Evolutionary conservation across 257 asterid genomes (phyloP).

Genomic region (Nicotiana undulata): DNA sequence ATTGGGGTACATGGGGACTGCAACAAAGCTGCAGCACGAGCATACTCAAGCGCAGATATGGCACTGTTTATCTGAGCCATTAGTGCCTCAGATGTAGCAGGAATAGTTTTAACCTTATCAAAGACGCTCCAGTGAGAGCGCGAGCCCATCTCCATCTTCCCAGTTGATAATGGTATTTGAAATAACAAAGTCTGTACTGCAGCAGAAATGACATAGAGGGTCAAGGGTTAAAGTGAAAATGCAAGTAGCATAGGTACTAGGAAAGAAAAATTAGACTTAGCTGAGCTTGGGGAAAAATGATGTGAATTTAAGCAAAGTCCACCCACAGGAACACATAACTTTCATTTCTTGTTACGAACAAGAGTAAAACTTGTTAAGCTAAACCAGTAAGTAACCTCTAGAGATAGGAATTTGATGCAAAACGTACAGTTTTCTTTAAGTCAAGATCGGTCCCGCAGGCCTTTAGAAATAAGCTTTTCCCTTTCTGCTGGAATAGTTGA

Average conservation of each 20-base stretch:
- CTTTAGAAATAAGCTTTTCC: too few species aligned
- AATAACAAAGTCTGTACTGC: background rate
- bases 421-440: too few species aligned
- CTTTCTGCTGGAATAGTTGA: too few species aligned
- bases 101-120: constrained; percentile 39
- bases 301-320: background rate
- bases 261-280: background rate
- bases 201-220: background rate
- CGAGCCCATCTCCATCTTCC: constrained; percentile 30
- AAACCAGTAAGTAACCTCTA: background rate
- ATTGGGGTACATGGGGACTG: constrained; percentile 19
- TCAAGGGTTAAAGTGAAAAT: background rate
- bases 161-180: background rate
- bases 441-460: too few species aligned
- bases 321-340: background rate
- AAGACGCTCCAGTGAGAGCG: constrained; percentile 39
- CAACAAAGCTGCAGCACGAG: constrained; percentile 34
- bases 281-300: background rate
- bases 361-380: background rate
- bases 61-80: constrained; percentile 59
- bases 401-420: background rate
- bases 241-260: background rate
- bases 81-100: constrained; percentile 41
- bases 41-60: constrained; percentile 46
- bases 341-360: background rate